Evolutionary conservation across 2,329 filamentous ascomycete species (phyloP), one percentile per base, ranked within the genome.

Genomic region (Trichophyton mentagrophytes): DNA sequence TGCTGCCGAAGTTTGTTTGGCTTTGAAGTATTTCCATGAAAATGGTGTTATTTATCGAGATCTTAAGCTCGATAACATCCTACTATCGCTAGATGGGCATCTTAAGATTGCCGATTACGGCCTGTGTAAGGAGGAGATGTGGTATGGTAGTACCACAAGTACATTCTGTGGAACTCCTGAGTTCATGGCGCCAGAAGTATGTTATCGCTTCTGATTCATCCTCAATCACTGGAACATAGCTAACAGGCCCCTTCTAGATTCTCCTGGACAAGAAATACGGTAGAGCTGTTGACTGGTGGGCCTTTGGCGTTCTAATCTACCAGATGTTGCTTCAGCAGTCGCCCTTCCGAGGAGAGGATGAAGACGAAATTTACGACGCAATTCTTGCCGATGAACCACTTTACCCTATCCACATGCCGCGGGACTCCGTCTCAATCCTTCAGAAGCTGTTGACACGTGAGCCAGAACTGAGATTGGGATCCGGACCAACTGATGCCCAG

Each of bases 81-180:
- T 99, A 55, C 79, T 99, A 69, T 95, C 90, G 1, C 80, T 96
- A 53, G 93, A 99, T 70, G 93, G 93, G 27, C 93, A 99, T 73
- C 95, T 99, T 79, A 97, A 97, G 81, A 90, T 99, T 79, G 93
- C 84, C 59, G 93, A 99, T 81, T 99, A 96, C 73, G 93, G 93
- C 83, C 83, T 99, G 57, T 99, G 95, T 79, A 99, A 99, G 76
- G 93, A 99, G 72, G 91, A 99, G 68, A 99, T 99, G 93, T 99
- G 92, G 91, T 99, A 95, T 71, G 90, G 90, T 49, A 92, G 89
- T 61, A 96, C 89, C 1, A 99, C 93, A 0, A 92, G 91, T 76
- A 99, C 93, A 6, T 99, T 99, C 79, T 99, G 93, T 72, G 93
- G 93, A 74, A 99, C 93, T n/a, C 93, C 93, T 15, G 93, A 99